phyloP scores from a whole-genome alignment of 352 stramenopile genomes.

The Phytopythium kandeliae region DNA sequence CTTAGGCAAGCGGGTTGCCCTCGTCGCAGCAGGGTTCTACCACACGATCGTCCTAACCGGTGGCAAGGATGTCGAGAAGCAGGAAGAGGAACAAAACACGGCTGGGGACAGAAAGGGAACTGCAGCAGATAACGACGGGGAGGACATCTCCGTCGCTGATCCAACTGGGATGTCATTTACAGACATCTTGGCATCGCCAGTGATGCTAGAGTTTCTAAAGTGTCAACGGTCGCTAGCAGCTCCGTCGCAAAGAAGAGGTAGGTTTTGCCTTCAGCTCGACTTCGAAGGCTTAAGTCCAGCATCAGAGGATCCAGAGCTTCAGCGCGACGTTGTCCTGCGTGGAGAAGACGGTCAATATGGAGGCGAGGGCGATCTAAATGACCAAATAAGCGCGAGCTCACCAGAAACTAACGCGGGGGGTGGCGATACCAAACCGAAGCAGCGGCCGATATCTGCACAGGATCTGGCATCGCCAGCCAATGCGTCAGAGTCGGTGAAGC shows the following conservation, averaged over 20 bases:
- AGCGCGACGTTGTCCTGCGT: neutral
- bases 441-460: neutral
- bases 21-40: conserved; percentile 91
- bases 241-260: neutral
- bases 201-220: neutral
- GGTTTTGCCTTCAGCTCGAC: neutral
- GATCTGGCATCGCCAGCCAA: neutral
- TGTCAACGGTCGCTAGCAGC: neutral
- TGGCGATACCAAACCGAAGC: neutral
- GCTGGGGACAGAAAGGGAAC: neutral
- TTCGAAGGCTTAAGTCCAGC: neutral
- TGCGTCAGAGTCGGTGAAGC: neutral
- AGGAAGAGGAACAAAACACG: conserved; percentile 9
- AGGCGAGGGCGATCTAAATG: neutral
- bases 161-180: neutral
- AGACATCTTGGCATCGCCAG: neutral
- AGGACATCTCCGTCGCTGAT: neutral
- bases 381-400: neutral
- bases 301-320: neutral
- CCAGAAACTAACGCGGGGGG: neutral
- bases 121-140: neutral
- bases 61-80: conserved; percentile 54
- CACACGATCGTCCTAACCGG: conserved; percentile 90
- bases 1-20: conserved; percentile 80
- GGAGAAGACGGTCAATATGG: neutral